phyloP scores from a whole-genome alignment of 2,329 filamentous ascomycete genomes.

The Sporothrix brasiliensis region DNA sequence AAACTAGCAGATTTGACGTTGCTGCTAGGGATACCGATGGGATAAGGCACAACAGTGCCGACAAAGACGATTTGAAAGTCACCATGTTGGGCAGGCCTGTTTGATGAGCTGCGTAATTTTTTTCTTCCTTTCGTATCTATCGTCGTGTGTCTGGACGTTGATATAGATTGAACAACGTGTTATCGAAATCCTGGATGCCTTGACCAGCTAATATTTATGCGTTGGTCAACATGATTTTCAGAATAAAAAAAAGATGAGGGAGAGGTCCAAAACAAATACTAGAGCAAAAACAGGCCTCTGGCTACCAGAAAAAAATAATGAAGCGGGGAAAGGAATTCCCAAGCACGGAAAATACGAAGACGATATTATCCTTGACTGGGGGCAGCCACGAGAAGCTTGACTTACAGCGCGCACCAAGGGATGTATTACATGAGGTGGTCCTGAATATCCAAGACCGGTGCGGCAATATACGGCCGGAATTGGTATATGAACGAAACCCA shows the following conservation, averaged over 20 bases:
- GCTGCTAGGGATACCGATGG: conserved; percentile 31
- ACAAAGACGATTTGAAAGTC: conserved; percentile 30
- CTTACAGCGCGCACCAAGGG: conserved; percentile 4
- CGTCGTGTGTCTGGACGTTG: neutral
- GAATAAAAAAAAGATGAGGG: neutral
- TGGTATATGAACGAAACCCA: neutral
- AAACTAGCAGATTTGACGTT: conserved; percentile 42
- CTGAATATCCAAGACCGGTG: neutral
- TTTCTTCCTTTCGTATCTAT: neutral
- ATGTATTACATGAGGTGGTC: neutral
- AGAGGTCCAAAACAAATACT: conserved; percentile 4
- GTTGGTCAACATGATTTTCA: neutral
- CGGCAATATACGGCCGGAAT: conserved; percentile 15
- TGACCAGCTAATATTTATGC: conserved; percentile 17
- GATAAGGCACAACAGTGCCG: conserved; percentile 34
- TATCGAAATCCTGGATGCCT: neutral
- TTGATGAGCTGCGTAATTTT: neutral
- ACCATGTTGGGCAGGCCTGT: conserved; percentile 30
- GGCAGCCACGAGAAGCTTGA: neutral
- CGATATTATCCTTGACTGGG: neutral
- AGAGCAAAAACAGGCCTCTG: conserved; percentile 10
- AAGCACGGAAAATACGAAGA: neutral
- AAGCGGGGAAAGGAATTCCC: neutral
- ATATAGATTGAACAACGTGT: neutral
- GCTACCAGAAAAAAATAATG: neutral